Evolutionary conservation across 176 grass and related monocot genomes (phyloP).

Genomic region (Dactylis glomerata): DNA sequence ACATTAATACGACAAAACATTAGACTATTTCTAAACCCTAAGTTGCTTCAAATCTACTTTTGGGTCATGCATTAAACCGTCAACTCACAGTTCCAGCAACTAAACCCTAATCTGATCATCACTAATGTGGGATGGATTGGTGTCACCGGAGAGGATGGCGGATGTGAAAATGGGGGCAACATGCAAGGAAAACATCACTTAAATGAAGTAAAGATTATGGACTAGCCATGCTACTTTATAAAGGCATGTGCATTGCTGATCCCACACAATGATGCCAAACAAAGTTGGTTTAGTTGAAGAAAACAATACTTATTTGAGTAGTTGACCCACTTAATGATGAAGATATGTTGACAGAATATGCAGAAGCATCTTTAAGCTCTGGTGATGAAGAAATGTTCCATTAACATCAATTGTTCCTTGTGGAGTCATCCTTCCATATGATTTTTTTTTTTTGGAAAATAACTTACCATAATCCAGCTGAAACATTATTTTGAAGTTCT

Average conservation of each 20-base stretch:
- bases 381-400: not conserved
- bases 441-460: not conserved
- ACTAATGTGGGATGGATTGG: not conserved
- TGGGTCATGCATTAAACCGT: not conserved
- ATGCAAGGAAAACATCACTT: not conserved
- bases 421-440: not conserved
- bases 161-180: not conserved
- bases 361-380: not conserved
- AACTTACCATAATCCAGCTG: not conserved
- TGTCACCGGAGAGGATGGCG: not conserved
- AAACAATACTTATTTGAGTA: not conserved
- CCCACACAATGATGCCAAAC: not conserved
- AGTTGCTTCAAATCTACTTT: not conserved
- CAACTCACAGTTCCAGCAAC: not conserved
- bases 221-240: not conserved
- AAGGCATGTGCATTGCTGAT: not conserved
- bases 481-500: not conserved
- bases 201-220: not conserved
- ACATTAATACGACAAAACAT: not conserved
- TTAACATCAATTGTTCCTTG: not conserved
- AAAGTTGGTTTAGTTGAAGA: not conserved
- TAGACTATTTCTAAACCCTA: not conserved
- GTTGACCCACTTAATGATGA: constrained; percentile 8
- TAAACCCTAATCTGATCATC: not conserved
- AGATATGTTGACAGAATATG: not conserved